These are phyloP conservation scores for Aspergillus conjunctus DNA, from an alignment of 495 filamentous ascomycete species.

Conservation along the genomic window DNA sequence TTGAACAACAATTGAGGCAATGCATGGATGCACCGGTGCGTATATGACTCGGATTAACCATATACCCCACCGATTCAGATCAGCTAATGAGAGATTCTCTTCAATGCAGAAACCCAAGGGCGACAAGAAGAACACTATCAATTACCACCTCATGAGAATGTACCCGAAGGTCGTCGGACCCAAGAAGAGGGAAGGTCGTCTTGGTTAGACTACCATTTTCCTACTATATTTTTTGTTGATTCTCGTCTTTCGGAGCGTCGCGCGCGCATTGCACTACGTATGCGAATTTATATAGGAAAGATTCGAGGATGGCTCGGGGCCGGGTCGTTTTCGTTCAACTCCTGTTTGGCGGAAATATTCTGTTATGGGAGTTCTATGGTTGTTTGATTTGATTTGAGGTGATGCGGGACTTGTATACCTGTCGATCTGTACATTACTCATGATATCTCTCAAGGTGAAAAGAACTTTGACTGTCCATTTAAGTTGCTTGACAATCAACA, in stretches of 20 bases:
- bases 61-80: constrained; percentile 1
- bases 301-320: not conserved
- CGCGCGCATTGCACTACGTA: not conserved
- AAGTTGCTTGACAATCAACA: not conserved
- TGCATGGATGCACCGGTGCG: constrained; percentile 89
- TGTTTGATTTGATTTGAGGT: constrained; percentile 1
- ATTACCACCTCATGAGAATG: constrained; percentile 89
- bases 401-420: constrained; percentile 10
- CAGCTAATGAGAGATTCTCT: constrained; percentile 21
- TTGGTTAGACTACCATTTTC: constrained; percentile 11
- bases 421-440: constrained; percentile 16
- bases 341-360: not conserved
- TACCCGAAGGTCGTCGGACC: constrained; percentile 75
- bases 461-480: not conserved
- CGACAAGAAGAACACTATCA: constrained; percentile 83
- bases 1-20: constrained; percentile 79
- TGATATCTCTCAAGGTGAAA: not conserved
- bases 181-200: constrained; percentile 63
- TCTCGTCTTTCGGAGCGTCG: constrained; percentile 10
- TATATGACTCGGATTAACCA: constrained; percentile 6
- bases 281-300: not conserved
- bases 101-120: constrained; percentile 59
- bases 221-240: not conserved
- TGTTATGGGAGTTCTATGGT: constrained; percentile 1
- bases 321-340: not conserved